A percentile compares a stretch with the other conserved stretches of the same genome.
These are phyloP conservation scores for Sequoia sempervirens DNA, from an alignment of 75 land plant species.

Conservation along the genomic window DNA sequence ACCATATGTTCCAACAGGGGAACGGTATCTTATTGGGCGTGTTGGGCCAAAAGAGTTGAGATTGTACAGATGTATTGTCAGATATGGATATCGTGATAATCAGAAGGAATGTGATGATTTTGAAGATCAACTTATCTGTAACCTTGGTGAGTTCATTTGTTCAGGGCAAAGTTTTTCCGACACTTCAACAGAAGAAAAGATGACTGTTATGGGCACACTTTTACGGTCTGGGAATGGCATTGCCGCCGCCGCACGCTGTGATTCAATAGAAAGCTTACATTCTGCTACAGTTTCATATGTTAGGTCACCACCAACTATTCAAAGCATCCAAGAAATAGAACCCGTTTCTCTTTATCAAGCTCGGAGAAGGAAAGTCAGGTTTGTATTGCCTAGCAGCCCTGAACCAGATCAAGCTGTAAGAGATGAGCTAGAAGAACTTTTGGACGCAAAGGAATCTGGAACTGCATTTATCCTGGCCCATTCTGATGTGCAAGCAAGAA, in stretches of 20 bases:
- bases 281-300: not conserved
- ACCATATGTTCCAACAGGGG: slow-evolving; percentile 34
- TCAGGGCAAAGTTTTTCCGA: slow-evolving; percentile 13
- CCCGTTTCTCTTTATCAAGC: slow-evolving; percentile 22
- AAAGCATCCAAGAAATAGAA: slow-evolving; percentile 37
- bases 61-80: slow-evolving; percentile 44
- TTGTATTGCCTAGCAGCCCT: slow-evolving; percentile 45
- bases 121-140: slow-evolving; percentile 25
- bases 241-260: slow-evolving; percentile 4
- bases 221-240: slow-evolving; percentile 4
- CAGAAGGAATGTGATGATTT: slow-evolving; percentile 29
- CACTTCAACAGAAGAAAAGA: slow-evolving; percentile 18
- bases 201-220: slow-evolving; percentile 47
- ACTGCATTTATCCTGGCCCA: slow-evolving; percentile 69
- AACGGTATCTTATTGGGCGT: slow-evolving; percentile 51
- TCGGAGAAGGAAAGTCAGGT: slow-evolving; percentile 28
- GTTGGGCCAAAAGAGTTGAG: slow-evolving; percentile 32
- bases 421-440: slow-evolving; percentile 47
- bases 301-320: slow-evolving; percentile 8
- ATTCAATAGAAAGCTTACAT: slow-evolving; percentile 12
- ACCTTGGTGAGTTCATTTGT: slow-evolving; percentile 30
- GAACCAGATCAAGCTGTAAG: slow-evolving; percentile 19
- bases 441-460: slow-evolving; percentile 65
- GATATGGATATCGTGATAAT: slow-evolving; percentile 57
- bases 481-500: slow-evolving; percentile 56